These are phyloP conservation scores for Exophiala oligosperma DNA, from an alignment of 2,329 filamentous ascomycete genomes.

Conservation along the genomic window DNA sequence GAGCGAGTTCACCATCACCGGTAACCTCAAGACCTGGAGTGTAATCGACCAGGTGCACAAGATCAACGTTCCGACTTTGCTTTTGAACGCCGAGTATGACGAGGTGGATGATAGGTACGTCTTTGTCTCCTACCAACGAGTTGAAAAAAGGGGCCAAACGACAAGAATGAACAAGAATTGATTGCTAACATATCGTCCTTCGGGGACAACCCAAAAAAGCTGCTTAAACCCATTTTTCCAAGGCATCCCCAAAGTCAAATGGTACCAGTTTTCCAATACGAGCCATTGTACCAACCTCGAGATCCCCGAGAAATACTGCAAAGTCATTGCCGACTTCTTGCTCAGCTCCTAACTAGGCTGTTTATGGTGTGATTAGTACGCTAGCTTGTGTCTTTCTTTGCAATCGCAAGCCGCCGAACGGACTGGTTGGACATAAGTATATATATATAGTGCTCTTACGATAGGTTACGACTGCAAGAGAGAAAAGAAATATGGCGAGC, in stretches of 20 bases:
- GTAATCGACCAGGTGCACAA: constrained; percentile 36
- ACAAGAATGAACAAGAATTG: neutral
- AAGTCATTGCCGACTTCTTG: constrained; percentile 38
- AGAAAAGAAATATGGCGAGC: neutral
- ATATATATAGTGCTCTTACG: too few species aligned
- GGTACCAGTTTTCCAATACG: constrained; percentile 35
- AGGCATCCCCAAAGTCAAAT: constrained; percentile 41
- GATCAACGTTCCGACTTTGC: constrained; percentile 41
- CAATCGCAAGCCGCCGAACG: too few species aligned
- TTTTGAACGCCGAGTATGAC: constrained; percentile 47
- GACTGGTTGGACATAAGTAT: too few species aligned
- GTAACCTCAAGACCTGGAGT: constrained; percentile 43
- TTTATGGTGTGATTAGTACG: too few species aligned
- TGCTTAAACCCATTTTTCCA: constrained; percentile 24
- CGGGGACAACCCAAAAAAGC: neutral
- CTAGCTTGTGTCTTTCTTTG: too few species aligned
- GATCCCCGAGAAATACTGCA: constrained; percentile 39
- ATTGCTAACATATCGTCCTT: neutral
- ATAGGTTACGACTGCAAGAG: neutral
- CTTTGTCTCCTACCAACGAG: too few species aligned
- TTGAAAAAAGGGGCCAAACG: too few species aligned
- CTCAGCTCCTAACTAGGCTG: neutral
- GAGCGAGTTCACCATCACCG: constrained; percentile 41
- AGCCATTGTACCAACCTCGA: constrained; percentile 39
- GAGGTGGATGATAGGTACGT: constrained; percentile 21